Conservation (phyloP, 2,329 filamentous ascomycete species). For the Ramularia endophylla region DNA sequence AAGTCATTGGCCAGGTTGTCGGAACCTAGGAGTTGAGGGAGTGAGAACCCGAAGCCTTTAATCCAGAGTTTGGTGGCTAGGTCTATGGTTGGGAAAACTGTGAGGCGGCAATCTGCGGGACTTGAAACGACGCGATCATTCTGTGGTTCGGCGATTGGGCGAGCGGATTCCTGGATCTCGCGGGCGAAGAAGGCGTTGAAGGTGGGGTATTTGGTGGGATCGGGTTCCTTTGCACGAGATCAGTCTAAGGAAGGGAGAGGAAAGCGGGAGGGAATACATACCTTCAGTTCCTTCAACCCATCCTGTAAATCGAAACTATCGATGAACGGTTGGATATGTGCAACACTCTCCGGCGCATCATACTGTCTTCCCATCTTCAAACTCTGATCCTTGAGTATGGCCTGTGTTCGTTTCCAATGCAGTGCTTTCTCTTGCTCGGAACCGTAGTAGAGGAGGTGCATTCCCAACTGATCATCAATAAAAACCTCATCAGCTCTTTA, state of each 20-base stretch:
- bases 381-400: slow-evolving; percentile 33
- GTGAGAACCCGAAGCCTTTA: slow-evolving; percentile 38
- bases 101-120: slow-evolving; percentile 37
- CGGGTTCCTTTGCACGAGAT: slow-evolving; percentile 23
- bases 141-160: slow-evolving; percentile 34
- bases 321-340: slow-evolving; percentile 39
- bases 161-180: slow-evolving; percentile 31
- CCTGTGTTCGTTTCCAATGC: slow-evolving; percentile 31
- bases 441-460: slow-evolving; percentile 42
- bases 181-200: slow-evolving; percentile 43
- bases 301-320: slow-evolving; percentile 33
- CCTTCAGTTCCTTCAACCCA: slow-evolving; percentile 30
- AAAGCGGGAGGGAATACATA: background rate
- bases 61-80: slow-evolving; percentile 40
- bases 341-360: slow-evolving; percentile 32
- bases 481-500: slow-evolving; percentile 1
- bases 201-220: slow-evolving; percentile 34
- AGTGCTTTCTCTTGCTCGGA: slow-evolving; percentile 34
- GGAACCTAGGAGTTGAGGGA: slow-evolving; percentile 28
- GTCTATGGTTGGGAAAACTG: slow-evolving; percentile 34
- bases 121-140: slow-evolving; percentile 29
- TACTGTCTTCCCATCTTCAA: slow-evolving; percentile 39
- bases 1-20: slow-evolving; percentile 28
- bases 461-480: slow-evolving; percentile 27
- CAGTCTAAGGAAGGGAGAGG: background rate